Base-by-base conservation (phyloP, 140 eudicot genomes). In the Ambrosia hybrid region DNA sequence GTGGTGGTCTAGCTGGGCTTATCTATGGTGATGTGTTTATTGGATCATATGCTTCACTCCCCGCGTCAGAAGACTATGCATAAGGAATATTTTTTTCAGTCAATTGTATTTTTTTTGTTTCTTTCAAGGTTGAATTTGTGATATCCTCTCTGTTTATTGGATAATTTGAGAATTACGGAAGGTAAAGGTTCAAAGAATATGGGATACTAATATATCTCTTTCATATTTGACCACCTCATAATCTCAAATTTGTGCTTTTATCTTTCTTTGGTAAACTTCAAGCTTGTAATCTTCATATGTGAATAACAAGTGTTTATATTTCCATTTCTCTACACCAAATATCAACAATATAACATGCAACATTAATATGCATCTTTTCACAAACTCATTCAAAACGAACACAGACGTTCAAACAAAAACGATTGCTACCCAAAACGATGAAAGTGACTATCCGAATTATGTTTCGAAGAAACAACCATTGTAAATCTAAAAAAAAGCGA, bases 1-100 rank as follows among this genome's bases (percentile, higher is more conserved):
- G 89, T 12, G 89, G 86, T 70, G 89, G 86, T 6, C 67, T 85
- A 66, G 89, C 86, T 49, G 89, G 89, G 4, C 60, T 78, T 13
- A 55, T 75, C 72, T 85, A 85, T 21, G 81, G 86, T 34, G 83
- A 74, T 65, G 79, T 85, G 9, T 85, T 81, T 60, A 85, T 85
- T 61, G 86, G 83, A 73, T 78, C 86, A 11, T 65, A 82, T 7
- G 81, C 53, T 41, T 57, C 86, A 57, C 75, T 78, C 51, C 86
- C 86, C 33, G 73, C 73, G 65, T 68, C 80, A 3, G 78, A 74
- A 73, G 80, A 78, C 65, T 82, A 82, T 57, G 81, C 86, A 58
- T 82, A 78, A 78, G 36, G 51, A 38, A 45, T 66, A 11, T 61
- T 12, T 60, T 63, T 13, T 37, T 60, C 33, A 21, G 5, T 46